Conservation (phyloP, 2,329 filamentous ascomycete species). For the Cladosporium sp. region DNA sequence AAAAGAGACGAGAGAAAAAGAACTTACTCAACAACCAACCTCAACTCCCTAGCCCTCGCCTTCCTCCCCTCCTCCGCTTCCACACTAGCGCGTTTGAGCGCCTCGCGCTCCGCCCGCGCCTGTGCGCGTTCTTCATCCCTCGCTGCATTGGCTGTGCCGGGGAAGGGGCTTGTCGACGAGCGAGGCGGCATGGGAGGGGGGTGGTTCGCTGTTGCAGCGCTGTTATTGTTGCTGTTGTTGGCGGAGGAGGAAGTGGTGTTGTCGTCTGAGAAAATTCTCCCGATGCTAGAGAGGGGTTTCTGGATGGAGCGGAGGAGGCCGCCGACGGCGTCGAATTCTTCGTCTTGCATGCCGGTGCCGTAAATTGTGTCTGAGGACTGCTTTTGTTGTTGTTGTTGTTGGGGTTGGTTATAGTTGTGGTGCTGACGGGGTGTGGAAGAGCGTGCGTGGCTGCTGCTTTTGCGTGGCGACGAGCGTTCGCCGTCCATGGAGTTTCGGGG, state of each 20-base stretch:
- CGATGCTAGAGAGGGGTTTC: slow-evolving; percentile 82
- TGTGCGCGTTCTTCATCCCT: slow-evolving; percentile 26
- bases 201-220: slow-evolving; percentile 20
- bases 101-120: slow-evolving; percentile 76
- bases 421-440: not conserved
- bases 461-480: slow-evolving; percentile 55
- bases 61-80: slow-evolving; percentile 83
- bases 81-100: slow-evolving; percentile 82
- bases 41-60: slow-evolving; percentile 78
- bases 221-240: slow-evolving; percentile 21
- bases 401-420: slow-evolving; percentile 29
- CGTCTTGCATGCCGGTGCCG: slow-evolving; percentile 19
- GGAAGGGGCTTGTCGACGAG: not conserved
- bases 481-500: slow-evolving; percentile 56
- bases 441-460: slow-evolving; percentile 49
- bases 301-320: slow-evolving; percentile 88
- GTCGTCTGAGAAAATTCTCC: slow-evolving; percentile 88
- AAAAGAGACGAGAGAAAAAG: not conserved
- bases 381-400: not conserved
- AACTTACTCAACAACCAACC: slow-evolving; percentile 73
- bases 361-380: slow-evolving; percentile 7
- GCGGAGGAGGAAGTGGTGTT: not conserved
- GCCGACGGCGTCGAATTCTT: slow-evolving; percentile 66
- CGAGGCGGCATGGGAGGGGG: slow-evolving; percentile 21
- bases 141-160: not conserved